phyloP scores from a whole-genome alignment of 345 rosid genomes.

The Eucalyptus camaldulensis region DNA sequence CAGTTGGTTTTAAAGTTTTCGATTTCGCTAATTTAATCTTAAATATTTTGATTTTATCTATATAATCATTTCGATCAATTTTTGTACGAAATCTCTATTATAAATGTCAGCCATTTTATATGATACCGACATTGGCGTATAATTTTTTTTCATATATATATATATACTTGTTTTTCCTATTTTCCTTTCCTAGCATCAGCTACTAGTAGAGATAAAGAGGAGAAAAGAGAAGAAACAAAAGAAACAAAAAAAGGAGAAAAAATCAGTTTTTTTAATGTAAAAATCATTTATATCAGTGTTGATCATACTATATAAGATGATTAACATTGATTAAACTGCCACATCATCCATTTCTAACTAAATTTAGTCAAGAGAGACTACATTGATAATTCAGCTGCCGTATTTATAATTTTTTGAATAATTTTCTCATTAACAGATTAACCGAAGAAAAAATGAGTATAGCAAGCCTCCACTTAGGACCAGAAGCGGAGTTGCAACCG shows the following conservation, averaged over 20 bases:
- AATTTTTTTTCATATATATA: not conserved
- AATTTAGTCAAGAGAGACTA: rapidly evolving
- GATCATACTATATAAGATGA: rapidly evolving
- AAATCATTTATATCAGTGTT: rapidly evolving
- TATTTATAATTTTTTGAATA: rapidly evolving
- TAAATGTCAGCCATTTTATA: rapidly evolving
- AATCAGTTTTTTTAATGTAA: not conserved
- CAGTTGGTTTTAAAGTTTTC: rapidly evolving
- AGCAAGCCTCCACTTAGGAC: not conserved
- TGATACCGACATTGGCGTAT: rapidly evolving
- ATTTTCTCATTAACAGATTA: not conserved
- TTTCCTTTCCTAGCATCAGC: not conserved
- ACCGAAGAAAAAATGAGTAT: not conserved
- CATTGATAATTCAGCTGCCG: rapidly evolving
- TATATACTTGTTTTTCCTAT: not conserved
- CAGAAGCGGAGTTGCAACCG: rapidly evolving
- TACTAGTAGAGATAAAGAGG: not conserved
- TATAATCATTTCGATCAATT: not conserved
- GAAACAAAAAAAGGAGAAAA: not conserved
- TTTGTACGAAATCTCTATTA: rapidly evolving
- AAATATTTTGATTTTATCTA: rapidly evolving
- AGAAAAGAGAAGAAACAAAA: not conserved
- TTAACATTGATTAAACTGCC: rapidly evolving
- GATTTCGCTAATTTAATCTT: rapidly evolving
- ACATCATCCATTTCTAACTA: rapidly evolving